Percentiles rank a stretch among this genome's conserved stretches.
Conservation (phyloP, 164 flowering plant genomes). For the Sedum album region DNA sequence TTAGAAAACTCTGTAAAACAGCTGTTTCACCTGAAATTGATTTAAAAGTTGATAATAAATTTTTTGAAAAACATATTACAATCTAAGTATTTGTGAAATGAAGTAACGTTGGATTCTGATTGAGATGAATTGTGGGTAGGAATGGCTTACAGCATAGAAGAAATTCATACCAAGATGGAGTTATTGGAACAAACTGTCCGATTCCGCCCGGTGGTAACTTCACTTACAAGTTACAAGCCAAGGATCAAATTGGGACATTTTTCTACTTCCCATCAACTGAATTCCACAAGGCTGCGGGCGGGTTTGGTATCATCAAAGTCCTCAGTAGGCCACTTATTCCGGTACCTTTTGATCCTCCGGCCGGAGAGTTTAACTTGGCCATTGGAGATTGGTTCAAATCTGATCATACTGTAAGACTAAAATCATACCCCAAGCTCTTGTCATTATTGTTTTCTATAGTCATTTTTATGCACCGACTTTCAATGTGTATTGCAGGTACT, state of each 20-base stretch:
- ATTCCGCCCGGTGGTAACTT: conserved; percentile 83
- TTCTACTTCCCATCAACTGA: conserved; percentile 83
- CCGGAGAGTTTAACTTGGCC: conserved; percentile 58
- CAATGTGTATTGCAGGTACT: conserved; percentile 27
- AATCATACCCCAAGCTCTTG: not conserved
- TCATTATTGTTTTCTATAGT: not conserved
- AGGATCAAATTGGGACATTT: conserved; percentile 88
- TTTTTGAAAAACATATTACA: too few relatives aligned
- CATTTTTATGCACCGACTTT: too few relatives aligned
- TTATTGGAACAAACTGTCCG: conserved; percentile 80
- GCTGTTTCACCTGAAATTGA: too few relatives aligned
- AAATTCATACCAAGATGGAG: conserved; percentile 95
- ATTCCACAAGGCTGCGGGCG: conserved; percentile 92
- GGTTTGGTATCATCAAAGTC: conserved; percentile 67
- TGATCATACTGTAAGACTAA: conserved; percentile 45
- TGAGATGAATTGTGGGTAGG: conserved; percentile 28
- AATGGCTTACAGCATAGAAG: conserved; percentile 88
- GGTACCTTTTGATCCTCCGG: conserved; percentile 86
- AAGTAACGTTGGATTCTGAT: too few relatives aligned
- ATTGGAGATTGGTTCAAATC: conserved; percentile 90
- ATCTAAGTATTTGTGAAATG: too few relatives aligned
- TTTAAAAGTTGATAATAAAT: too few relatives aligned
- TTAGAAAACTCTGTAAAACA: too few relatives aligned
- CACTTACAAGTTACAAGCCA: conserved; percentile 76
- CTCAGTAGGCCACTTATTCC: conserved; percentile 79